Evolutionary conservation across 163 green algal genomes (phyloP).

Genomic region (Scenedesmus sp.): DNA sequence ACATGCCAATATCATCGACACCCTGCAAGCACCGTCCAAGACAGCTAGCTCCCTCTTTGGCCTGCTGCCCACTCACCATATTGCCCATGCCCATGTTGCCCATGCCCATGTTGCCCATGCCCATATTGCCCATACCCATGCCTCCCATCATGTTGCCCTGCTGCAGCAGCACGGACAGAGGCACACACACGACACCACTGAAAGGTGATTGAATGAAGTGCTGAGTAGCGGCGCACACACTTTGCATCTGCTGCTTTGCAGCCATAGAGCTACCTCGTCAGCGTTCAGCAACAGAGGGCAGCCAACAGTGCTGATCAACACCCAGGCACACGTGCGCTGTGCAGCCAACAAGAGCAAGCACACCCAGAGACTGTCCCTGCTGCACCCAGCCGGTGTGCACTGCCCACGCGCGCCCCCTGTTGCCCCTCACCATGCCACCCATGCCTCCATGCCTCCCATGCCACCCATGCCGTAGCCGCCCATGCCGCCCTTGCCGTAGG

Average conservation of each 20-base stretch:
- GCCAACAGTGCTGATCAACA: not conserved
- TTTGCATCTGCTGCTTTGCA: too few species aligned
- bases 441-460: conserved; percentile 43
- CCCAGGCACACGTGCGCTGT: too few species aligned
- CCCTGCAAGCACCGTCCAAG: not conserved
- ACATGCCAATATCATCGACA: too few species aligned
- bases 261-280: too few species aligned
- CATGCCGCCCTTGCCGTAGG: conserved; percentile 41
- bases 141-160: conserved; percentile 36
- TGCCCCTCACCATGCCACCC: conserved; percentile 12
- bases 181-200: not conserved
- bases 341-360: not conserved
- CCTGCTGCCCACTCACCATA: conserved; percentile 9
- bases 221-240: too few species aligned
- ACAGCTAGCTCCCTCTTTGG: not conserved
- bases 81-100: conserved; percentile 54
- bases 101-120: conserved; percentile 44
- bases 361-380: not conserved
- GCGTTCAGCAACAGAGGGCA: too few species aligned
- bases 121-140: conserved; percentile 46
- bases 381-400: not conserved
- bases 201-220: not conserved
- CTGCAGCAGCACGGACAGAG: not conserved
- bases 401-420: not conserved
- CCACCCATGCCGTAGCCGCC: conserved; percentile 46